Evolutionary conservation across 2,329 filamentous ascomycete genomes (phyloP).

Genomic region (Cadophora luteo-olivacea): DNA sequence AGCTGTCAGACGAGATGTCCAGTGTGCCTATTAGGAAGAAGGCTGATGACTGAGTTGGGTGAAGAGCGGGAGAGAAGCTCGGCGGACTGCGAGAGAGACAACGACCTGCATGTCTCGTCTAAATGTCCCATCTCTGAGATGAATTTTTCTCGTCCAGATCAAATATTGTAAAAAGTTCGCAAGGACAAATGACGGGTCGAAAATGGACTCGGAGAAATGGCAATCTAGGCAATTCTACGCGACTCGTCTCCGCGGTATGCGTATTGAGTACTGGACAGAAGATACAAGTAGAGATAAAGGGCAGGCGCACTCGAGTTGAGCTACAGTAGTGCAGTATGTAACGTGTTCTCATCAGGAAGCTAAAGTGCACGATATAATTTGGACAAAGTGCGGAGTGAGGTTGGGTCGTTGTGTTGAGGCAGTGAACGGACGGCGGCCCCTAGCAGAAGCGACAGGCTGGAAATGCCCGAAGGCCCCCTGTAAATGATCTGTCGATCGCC

Average conservation of each 20-base stretch:
- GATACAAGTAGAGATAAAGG: background rate
- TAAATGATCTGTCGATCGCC: background rate
- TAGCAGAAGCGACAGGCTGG: conserved; percentile 12
- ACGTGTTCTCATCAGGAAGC: background rate
- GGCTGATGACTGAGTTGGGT: background rate
- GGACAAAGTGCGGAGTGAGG: background rate
- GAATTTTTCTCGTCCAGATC: background rate
- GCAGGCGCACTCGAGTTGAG: background rate
- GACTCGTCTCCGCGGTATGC: background rate
- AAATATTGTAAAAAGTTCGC: background rate
- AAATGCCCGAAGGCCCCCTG: background rate
- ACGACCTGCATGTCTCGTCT: background rate
- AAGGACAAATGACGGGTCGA: background rate
- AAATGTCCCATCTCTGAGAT: background rate
- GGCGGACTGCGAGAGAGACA: no score
- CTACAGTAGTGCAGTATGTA: background rate
- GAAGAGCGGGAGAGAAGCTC: background rate
- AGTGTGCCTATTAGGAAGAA: no score
- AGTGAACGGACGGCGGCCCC: background rate
- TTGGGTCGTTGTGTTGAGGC: background rate
- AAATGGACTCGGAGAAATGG: background rate
- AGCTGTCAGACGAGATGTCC: no score
- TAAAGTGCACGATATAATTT: background rate
- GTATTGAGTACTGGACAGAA: background rate
- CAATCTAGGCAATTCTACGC: background rate